Percentiles rank a stretch among this genome's conserved stretches.
Conservation (phyloP, 352 stramenopile genomes). For the Pythium pyrilobum region DNA sequence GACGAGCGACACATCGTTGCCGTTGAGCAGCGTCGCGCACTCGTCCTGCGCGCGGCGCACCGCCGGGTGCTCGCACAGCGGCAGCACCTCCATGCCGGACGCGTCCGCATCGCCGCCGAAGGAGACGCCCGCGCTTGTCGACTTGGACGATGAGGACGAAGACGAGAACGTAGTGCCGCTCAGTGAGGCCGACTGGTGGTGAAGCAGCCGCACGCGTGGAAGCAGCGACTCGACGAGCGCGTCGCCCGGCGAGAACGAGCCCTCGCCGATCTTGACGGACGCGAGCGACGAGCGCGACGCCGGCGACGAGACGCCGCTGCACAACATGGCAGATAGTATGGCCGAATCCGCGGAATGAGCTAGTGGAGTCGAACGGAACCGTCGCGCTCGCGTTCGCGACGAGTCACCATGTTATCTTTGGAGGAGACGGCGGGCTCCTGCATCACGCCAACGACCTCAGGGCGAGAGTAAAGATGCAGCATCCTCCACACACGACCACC, state of each 20-base stretch:
- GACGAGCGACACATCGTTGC: constrained; percentile 60
- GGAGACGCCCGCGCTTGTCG: not conserved
- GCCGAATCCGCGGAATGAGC: too few relatives aligned
- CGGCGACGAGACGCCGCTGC: not conserved
- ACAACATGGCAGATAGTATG: not conserved
- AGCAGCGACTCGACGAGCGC: constrained; percentile 56
- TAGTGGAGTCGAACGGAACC: too few relatives aligned
- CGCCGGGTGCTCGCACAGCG: constrained; percentile 43
- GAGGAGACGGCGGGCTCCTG: too few relatives aligned
- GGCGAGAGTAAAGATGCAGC: too few relatives aligned
- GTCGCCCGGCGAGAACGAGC: constrained; percentile 51
- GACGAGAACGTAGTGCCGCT: too few relatives aligned
- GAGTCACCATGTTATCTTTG: too few relatives aligned
- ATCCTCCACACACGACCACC: too few relatives aligned
- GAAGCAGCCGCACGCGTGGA: constrained; percentile 18
- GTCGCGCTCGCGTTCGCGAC: too few relatives aligned
- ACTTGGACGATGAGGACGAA: not conserved
- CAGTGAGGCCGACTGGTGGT: too few relatives aligned
- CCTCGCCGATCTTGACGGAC: constrained; percentile 45
- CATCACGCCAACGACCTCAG: too few relatives aligned
- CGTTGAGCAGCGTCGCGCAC: constrained; percentile 52
- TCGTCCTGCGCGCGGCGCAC: constrained; percentile 54
- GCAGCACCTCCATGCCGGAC: constrained; percentile 26
- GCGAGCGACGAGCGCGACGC: constrained; percentile 18
- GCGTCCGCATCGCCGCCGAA: not conserved